phyloP scores from a whole-genome alignment of 1,284 basidiomycete genomes.

The Peniophora sp. region DNA sequence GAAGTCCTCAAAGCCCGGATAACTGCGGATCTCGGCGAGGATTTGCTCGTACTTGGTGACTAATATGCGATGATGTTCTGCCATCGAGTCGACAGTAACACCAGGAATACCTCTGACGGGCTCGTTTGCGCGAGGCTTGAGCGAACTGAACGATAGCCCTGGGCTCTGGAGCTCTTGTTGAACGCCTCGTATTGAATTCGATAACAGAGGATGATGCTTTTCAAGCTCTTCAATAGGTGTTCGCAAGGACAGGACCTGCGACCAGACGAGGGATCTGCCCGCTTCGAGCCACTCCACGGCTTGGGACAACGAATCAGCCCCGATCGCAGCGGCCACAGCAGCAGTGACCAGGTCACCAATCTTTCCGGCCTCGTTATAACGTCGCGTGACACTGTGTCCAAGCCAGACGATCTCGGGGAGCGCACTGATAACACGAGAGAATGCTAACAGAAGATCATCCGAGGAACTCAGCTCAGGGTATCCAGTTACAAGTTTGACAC shows the following conservation, averaged over 20 bases:
- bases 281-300: not conserved
- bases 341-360: not conserved
- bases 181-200: not conserved
- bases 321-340: not conserved
- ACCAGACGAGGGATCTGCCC: not conserved
- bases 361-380: too few species aligned
- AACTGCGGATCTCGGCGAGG: not conserved
- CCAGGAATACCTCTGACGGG: not conserved
- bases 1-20: not conserved
- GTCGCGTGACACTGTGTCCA: too few species aligned
- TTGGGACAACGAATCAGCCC: not conserved
- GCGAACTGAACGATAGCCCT: too few species aligned
- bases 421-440: too few species aligned
- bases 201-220: not conserved
- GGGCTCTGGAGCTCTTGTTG: not conserved
- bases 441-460: too few species aligned
- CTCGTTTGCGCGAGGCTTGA: slow-evolving; percentile 13
- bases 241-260: not conserved
- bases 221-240: not conserved
- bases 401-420: too few species aligned
- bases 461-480: too few species aligned
- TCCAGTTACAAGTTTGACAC: too few species aligned
- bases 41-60: not conserved
- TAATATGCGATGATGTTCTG: not conserved
- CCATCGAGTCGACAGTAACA: not conserved